A percentile compares a stretch with the other conserved stretches of the same genome.
phyloP scores from a whole-genome alignment of 495 filamentous ascomycete species.

The Penicillium maclennaniae region DNA sequence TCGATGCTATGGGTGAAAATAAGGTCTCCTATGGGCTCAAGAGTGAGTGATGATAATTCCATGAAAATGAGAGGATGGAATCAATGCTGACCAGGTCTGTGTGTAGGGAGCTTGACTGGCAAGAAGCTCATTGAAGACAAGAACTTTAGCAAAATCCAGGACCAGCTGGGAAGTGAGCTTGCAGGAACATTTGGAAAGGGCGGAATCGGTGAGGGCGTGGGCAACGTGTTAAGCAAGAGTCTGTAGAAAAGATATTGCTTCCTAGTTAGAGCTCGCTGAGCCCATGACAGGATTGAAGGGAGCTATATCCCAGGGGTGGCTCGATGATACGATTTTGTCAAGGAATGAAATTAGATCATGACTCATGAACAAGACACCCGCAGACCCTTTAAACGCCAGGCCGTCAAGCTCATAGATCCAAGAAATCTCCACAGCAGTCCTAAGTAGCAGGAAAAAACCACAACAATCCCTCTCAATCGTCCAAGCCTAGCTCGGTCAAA shows the following conservation, averaged over 20 bases:
- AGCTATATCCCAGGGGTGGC: not conserved
- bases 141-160: constrained; percentile 35
- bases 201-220: constrained; percentile 19
- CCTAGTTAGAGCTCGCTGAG: no score
- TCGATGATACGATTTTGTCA: not conserved
- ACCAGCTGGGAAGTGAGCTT: constrained; percentile 28
- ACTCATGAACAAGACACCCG: not conserved
- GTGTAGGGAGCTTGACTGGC: constrained; percentile 25
- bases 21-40: constrained; percentile 40
- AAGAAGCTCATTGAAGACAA: constrained; percentile 34
- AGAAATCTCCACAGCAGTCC: not conserved
- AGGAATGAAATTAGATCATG: not conserved
- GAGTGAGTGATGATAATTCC: constrained; percentile 18
- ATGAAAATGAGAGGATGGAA: not conserved
- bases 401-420: not conserved
- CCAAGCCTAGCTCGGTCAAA: constrained; percentile 32
- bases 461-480: not conserved
- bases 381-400: not conserved
- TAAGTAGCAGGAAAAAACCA: not conserved
- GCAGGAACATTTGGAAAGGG: constrained; percentile 23
- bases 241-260: not conserved
- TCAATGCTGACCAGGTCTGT: not conserved
- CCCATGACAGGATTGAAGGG: not conserved
- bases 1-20: constrained; percentile 53
- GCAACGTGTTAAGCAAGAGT: constrained; percentile 23